A percentile compares a stretch with the other conserved stretches of the same genome.
Evolutionary conservation across 306 rosid genomes (phyloP).

Genomic region (Lathyrus aphaca): DNA sequence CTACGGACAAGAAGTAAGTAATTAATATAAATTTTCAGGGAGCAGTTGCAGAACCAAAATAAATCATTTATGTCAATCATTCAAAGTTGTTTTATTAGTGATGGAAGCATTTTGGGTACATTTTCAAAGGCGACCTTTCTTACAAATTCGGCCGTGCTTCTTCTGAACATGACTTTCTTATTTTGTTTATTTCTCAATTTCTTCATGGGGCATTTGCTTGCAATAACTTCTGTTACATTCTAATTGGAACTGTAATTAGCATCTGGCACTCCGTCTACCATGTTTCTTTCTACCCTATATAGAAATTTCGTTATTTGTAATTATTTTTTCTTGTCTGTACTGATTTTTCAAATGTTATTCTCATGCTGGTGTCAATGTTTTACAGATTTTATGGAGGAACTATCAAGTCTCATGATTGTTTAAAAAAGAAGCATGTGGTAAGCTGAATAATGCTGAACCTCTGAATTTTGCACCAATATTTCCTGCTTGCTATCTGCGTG

Average conservation of each 20-base stretch:
- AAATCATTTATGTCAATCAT: slow-evolving; percentile 29
- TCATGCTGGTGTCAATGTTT: slow-evolving; percentile 41
- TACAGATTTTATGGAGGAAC: slow-evolving; percentile 90
- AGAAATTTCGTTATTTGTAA: slow-evolving; percentile 11
- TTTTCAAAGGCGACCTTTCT: slow-evolving; percentile 5
- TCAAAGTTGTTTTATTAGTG: slow-evolving; percentile 26
- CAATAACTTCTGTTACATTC: slow-evolving; percentile 18
- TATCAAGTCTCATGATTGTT: slow-evolving; percentile 78
- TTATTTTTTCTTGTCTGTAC: background rate
- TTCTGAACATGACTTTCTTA: slow-evolving; percentile 14
- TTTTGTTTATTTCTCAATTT: slow-evolving; percentile 26
- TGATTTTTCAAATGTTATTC: slow-evolving; percentile 17
- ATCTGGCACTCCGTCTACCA: slow-evolving; percentile 11
- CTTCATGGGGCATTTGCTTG: slow-evolving; percentile 15
- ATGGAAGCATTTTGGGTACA: slow-evolving; percentile 25
- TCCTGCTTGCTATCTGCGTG: slow-evolving; percentile 12
- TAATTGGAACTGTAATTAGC: slow-evolving; percentile 2
- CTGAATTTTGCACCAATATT: slow-evolving; percentile 19
- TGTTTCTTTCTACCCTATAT: slow-evolving; percentile 20
- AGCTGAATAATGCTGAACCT: slow-evolving; percentile 46
- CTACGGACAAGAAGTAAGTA: slow-evolving; percentile 86
- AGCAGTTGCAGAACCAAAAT: slow-evolving; percentile 34
- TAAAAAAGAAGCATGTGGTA: slow-evolving; percentile 93
- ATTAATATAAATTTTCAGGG: slow-evolving; percentile 28
- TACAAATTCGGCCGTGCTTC: slow-evolving; percentile 4